Base-by-base conservation (phyloP, 768 basidiomycete species). In the Mycena rosella region DNA sequence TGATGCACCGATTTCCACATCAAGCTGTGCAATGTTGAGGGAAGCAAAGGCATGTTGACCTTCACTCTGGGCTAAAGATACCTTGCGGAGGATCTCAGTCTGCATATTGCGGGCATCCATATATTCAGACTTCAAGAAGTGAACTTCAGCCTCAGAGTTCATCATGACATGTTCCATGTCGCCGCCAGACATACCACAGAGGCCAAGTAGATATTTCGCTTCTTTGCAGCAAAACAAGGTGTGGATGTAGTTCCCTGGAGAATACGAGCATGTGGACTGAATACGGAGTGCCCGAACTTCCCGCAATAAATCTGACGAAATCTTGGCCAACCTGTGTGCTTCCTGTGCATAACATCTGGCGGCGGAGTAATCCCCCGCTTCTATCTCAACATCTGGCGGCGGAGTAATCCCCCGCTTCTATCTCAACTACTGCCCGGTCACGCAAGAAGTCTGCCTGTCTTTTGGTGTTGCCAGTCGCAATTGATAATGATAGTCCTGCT, bases 131-230 rank as follows among this genome's bases (percentile, higher is more conserved):
- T 58, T 56, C 7, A 10, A 5, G 10, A 40, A 32, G 17, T 56
- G 54, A 26, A 56, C 36, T 5, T 40, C 54, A 45, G 56, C 40
- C 27, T 45, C 42, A 9, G 24, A 3, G 18, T 44, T 58, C 29
- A 17, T 18, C 9, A 58, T 47, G 1, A 30, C 13, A 11, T 58
- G 29, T 30, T 58, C 40, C 29, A 30, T 10, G 40, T 20, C 3
- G 20, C 44, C 38, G 29, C 42, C 44, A 58, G 56, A 58, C 56
- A 58, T 17, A 26, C 56, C 56, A n/a, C 26, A 58, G n/a, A 58
- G 40, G 30, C 44, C 18, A 18, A 58, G 26, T 30, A 34, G 7
- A n/a, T 44, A 22, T 57, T 26, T 40, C 3, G 55, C 36, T 20
- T n/a, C 26, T 22, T 3, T 4, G 22, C 42, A 38, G 5, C 9